Conservation (phyloP, 1,284 basidiomycete species). For the Naganishia albida region DNA sequence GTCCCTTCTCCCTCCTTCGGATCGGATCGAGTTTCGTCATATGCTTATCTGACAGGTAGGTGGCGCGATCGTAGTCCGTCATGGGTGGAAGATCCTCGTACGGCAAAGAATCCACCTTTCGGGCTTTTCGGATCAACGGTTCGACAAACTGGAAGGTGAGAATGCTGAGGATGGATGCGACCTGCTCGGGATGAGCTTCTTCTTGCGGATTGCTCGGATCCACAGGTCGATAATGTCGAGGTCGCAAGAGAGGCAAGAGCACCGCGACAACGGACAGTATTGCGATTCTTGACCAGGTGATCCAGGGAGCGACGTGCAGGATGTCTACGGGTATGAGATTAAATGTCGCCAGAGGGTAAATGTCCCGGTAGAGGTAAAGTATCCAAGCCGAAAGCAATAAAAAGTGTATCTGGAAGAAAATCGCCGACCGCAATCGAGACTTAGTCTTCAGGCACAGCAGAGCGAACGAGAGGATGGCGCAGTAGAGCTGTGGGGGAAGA, state of each 20-base stretch:
- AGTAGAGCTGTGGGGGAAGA: constrained; percentile 1
- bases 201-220: constrained; percentile 21
- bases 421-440: constrained; percentile 22
- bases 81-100: constrained; percentile 59
- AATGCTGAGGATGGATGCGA: constrained; percentile 63
- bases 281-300: constrained; percentile 53
- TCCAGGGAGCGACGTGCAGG: constrained; percentile 49
- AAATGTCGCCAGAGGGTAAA: constrained; percentile 64
- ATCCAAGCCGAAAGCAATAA: constrained; percentile 55
- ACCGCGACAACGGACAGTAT: constrained; percentile 55
- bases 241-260: constrained; percentile 58
- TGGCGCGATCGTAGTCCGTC: constrained; percentile 62
- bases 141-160: constrained; percentile 64
- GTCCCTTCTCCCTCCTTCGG: constrained; percentile 42
- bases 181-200: constrained; percentile 65
- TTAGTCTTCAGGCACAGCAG: constrained; percentile 30
- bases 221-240: constrained; percentile 45
- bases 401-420: constrained; percentile 39
- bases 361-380: constrained; percentile 64
- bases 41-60: constrained; percentile 53
- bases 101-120: constrained; percentile 43
- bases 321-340: constrained; percentile 55
- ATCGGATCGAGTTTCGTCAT: constrained; percentile 52
- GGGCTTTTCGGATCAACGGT: constrained; percentile 57
- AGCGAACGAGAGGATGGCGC: constrained; percentile 27